Evolutionary conservation across 495 filamentous ascomycete genomes (phyloP), one percentile per base, ranked within the genome.

Genomic region (Ascodesmis nigricans): DNA sequence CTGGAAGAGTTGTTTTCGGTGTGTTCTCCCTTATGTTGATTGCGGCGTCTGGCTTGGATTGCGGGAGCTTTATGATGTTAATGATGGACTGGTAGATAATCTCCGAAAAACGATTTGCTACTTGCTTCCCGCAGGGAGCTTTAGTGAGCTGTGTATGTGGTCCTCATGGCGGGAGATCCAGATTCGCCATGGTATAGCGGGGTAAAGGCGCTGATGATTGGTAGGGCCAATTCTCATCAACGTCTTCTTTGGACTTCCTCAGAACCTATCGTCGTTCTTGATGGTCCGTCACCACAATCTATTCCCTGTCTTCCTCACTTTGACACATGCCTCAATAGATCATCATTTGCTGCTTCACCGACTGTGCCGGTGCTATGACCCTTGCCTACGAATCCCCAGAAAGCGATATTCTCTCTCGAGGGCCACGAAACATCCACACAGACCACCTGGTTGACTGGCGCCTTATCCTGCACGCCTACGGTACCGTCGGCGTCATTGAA

Each of bases 261-360:
- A 75, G 41, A 61, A 71, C 13, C 55, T 77, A 18, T 69, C 64
- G 1, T 67, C 63, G 1, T 78, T 77, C 51, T 53, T 75, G 22
- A 76, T 78, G 73, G n/a, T n/a, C n/a, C n/a, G n/a, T n/a, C n/a
- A n/a, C n/a, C n/a, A 72, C 73, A 38, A 63, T 73, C 28, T 70
- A 73, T 36, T 53, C 6, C 7, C n/a, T 3, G 2, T 9, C 14
- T 17, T 9, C 9, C 7, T 9, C 5, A 4, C 8, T 31, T 5
- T 25, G 5, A 15, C 10, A 17, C 14, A 11, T n/a, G 8, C 15
- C 15, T 30, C 21, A 2, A 24, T 31, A 29, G 28, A 47, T 44
- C 18, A 39, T 54, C 36, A 53, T 55, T 16, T 59, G 73, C 46
- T 75, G 73, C 36, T 76, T 79, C 49, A 80, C 74, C 3, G 68